Evolutionary conservation across 305 asterid species (phyloP).

Genomic region (Fraxinus sp.): DNA sequence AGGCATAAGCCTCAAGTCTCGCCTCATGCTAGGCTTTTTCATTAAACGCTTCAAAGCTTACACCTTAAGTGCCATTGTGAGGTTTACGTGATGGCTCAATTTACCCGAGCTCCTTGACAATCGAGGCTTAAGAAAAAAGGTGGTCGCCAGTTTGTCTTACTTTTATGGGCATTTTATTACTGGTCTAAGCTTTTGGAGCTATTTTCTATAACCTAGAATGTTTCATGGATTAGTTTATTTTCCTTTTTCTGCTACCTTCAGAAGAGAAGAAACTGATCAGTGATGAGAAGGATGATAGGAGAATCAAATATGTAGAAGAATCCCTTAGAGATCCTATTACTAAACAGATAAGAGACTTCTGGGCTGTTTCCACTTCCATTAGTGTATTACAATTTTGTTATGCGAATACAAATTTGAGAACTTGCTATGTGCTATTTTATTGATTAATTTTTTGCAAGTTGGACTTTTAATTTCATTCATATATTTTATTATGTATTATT

Average conservation of each 20-base stretch:
- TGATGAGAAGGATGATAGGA: too few relatives aligned
- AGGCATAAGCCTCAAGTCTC: not conserved
- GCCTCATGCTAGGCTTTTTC: not conserved
- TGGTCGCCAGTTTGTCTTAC: not conserved
- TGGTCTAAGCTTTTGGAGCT: not conserved
- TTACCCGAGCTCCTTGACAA: not conserved
- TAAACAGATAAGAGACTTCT: too few relatives aligned
- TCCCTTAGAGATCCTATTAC: too few relatives aligned
- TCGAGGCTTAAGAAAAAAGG: not conserved
- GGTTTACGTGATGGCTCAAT: not conserved
- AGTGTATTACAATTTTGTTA: too few relatives aligned
- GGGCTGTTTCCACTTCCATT: not conserved
- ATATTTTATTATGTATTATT: not conserved
- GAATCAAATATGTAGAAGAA: too few relatives aligned
- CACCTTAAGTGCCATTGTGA: not conserved
- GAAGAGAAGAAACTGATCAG: not conserved
- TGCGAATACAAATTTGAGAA: too few relatives aligned
- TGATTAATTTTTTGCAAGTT: not conserved
- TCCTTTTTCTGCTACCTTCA: not conserved
- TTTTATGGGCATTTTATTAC: not conserved
- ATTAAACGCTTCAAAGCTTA: not conserved
- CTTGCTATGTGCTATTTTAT: too few relatives aligned
- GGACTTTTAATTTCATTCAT: not conserved
- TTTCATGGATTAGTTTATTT: too few relatives aligned
- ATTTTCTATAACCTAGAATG: not conserved